A percentile compares a stretch with the other conserved stretches of the same genome.
These are phyloP conservation scores for Nigrograna mackinnonii DNA, from an alignment of 2,329 filamentous ascomycete genomes.

Conservation along the genomic window DNA sequence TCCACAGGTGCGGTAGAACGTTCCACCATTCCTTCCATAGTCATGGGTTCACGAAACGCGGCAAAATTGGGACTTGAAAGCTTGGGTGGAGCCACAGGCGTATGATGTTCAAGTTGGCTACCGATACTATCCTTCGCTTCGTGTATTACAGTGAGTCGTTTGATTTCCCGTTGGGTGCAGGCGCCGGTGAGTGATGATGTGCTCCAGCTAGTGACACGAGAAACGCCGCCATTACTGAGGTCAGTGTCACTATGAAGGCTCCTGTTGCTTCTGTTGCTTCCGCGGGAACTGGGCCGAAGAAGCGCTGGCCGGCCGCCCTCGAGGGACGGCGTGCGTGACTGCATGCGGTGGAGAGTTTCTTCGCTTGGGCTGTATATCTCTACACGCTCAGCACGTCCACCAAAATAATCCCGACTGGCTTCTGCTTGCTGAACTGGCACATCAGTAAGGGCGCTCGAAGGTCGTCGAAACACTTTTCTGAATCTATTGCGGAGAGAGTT, in stretches of 20 bases:
- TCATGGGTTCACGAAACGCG: constrained; percentile 36
- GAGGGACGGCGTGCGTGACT: constrained; percentile 26
- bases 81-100: constrained; percentile 10
- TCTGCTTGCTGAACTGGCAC: constrained; percentile 60
- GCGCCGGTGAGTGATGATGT: constrained; percentile 64
- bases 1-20: constrained; percentile 29
- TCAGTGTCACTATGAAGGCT: constrained; percentile 42
- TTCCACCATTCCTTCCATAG: constrained; percentile 28
- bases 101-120: constrained; percentile 22
- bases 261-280: constrained; percentile 25
- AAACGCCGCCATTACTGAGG: constrained; percentile 55
- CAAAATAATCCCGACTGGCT: constrained; percentile 46
- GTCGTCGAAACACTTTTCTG: constrained; percentile 59
- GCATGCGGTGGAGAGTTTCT: constrained; percentile 48
- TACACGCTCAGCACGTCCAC: constrained; percentile 29
- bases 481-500: constrained; percentile 64
- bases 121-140: constrained; percentile 50
- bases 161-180: constrained; percentile 54
- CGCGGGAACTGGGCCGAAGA: constrained; percentile 20
- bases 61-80: constrained; percentile 21
- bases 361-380: constrained; percentile 43
- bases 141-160: constrained; percentile 67
- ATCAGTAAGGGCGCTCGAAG: constrained; percentile 26
- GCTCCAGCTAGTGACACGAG: constrained; percentile 71
- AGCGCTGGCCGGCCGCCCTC: constrained; percentile 16